Percentiles rank a stretch among this genome's conserved stretches.
Conservation (phyloP, 2,329 filamentous ascomycete genomes). For the Apiospora aurea region DNA sequence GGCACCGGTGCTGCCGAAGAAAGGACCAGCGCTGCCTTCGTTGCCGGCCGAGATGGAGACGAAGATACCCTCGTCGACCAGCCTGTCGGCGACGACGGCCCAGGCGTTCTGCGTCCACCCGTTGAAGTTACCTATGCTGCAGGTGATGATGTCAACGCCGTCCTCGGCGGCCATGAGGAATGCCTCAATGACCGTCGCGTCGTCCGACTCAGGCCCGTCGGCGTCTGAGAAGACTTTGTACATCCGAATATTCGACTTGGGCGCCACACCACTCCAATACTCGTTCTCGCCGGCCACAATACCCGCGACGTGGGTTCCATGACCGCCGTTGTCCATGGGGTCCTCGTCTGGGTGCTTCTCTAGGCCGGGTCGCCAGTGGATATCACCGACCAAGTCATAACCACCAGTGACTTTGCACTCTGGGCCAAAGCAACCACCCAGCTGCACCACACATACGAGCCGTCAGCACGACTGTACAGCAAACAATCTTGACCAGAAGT, state of each 20-base stretch:
- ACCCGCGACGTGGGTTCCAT: constrained; percentile 43
- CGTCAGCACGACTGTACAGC: neutral
- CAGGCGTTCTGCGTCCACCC: constrained; percentile 47
- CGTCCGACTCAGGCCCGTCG: constrained; percentile 32
- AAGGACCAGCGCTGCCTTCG: constrained; percentile 55
- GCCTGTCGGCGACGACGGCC: constrained; percentile 48
- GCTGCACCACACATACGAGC: neutral
- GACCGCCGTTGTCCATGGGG: constrained; percentile 37
- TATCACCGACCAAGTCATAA: constrained; percentile 32
- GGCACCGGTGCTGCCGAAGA: constrained; percentile 51
- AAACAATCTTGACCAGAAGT: neutral
- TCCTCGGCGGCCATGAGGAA: constrained; percentile 46
- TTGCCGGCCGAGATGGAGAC: constrained; percentile 61
- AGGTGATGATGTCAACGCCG: constrained; percentile 52
- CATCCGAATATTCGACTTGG: constrained; percentile 36
- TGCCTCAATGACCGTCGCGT: constrained; percentile 44
- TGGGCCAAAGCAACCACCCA: constrained; percentile 32
- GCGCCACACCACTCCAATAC: constrained; percentile 39
- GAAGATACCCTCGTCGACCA: constrained; percentile 54
- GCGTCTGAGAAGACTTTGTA: constrained; percentile 39
- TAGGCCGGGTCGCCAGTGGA: constrained; percentile 28
- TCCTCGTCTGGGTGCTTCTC: constrained; percentile 33
- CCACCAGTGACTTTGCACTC: constrained; percentile 33
- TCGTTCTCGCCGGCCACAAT: constrained; percentile 41
- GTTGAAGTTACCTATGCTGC: constrained; percentile 47